These are phyloP conservation scores for Boletellus sp. DNA, from an alignment of 768 basidiomycete species.

Conservation along the genomic window DNA sequence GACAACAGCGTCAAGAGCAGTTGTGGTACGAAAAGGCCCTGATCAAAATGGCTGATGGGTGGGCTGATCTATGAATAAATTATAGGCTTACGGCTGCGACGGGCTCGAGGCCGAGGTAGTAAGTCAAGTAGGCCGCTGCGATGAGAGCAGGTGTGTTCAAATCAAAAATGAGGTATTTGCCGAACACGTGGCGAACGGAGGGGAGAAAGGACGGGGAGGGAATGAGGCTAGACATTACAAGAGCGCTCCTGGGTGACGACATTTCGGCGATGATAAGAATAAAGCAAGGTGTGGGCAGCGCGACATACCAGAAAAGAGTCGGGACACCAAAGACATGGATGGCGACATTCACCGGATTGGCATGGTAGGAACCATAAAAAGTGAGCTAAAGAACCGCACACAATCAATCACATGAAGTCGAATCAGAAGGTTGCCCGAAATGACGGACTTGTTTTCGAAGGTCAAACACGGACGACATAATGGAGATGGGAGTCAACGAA, in stretches of 20 bases:
- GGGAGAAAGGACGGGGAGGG: slow-evolving; percentile 57
- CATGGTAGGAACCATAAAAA: slow-evolving; percentile 93
- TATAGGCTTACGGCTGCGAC: slow-evolving; percentile 69
- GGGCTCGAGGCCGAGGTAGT: slow-evolving; percentile 83
- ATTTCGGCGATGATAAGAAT: slow-evolving; percentile 2
- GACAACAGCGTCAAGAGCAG: slow-evolving; percentile 59
- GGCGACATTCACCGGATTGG: slow-evolving; percentile 73
- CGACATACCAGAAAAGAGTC: slow-evolving; percentile 67
- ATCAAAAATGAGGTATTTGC: slow-evolving; percentile 65
- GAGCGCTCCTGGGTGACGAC: slow-evolving; percentile 49
- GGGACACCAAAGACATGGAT: slow-evolving; percentile 90
- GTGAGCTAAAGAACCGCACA: slow-evolving; percentile 52
- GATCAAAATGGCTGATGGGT: slow-evolving; percentile 1
- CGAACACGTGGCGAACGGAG: slow-evolving; percentile 46
- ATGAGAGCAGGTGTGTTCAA: slow-evolving; percentile 62
- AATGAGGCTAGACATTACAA: slow-evolving; percentile 49
- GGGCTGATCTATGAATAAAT: slow-evolving; percentile 1
- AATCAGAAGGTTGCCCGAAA: slow-evolving; percentile 2
- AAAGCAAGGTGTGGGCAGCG: slow-evolving; percentile 6
- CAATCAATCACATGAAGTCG: not conserved
- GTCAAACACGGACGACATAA: slow-evolving; percentile 52
- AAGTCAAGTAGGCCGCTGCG: slow-evolving; percentile 57
- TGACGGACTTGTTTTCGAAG: slow-evolving; percentile 62
- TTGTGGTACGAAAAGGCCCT: slow-evolving; percentile 83
- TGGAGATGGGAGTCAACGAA: not conserved